phyloP scores from a whole-genome alignment of 495 filamentous ascomycete genomes.

The Parmelia sp. region DNA sequence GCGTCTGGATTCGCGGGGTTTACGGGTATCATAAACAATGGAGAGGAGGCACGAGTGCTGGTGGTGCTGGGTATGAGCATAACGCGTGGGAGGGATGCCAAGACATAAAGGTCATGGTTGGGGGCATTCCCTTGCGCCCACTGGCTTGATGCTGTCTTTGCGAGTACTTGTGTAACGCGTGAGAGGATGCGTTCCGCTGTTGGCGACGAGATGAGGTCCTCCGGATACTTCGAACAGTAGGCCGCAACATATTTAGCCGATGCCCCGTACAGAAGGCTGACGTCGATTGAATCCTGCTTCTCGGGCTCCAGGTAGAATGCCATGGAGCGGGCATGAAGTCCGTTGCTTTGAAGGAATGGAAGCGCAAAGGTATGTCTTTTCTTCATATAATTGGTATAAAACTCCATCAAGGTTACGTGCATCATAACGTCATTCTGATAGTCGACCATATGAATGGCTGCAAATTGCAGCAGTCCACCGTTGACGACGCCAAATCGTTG shows the following conservation, averaged over 20 bases:
- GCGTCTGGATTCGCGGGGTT: constrained; percentile 47
- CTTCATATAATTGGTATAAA: constrained; percentile 61
- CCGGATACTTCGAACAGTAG: constrained; percentile 50
- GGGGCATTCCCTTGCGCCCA: constrained; percentile 48
- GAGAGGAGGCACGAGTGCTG: constrained; percentile 39
- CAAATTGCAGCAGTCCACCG: constrained; percentile 67
- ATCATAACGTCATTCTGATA: constrained; percentile 63
- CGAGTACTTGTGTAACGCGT: constrained; percentile 39
- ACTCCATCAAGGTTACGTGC: constrained; percentile 72
- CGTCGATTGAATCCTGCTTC: constrained; percentile 45
- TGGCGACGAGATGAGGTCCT: constrained; percentile 42
- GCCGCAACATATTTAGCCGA: constrained; percentile 53
- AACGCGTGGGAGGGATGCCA: constrained; percentile 52
- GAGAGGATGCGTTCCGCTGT: constrained; percentile 42
- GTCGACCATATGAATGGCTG: constrained; percentile 67
- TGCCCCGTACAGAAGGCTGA: constrained; percentile 46
- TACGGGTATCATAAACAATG: constrained; percentile 45
- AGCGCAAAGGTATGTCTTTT: constrained; percentile 44
- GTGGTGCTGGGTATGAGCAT: constrained; percentile 46
- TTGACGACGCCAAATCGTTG: constrained; percentile 40
- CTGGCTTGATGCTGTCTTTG: constrained; percentile 38
- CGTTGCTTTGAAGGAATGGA: constrained; percentile 47
- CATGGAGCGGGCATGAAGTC: constrained; percentile 45
- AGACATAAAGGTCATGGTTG: constrained; percentile 49
- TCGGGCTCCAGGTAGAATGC: constrained; percentile 49